phyloP scores from a whole-genome alignment of 495 filamentous ascomycete genomes.

The Aeminium ludgeri region DNA sequence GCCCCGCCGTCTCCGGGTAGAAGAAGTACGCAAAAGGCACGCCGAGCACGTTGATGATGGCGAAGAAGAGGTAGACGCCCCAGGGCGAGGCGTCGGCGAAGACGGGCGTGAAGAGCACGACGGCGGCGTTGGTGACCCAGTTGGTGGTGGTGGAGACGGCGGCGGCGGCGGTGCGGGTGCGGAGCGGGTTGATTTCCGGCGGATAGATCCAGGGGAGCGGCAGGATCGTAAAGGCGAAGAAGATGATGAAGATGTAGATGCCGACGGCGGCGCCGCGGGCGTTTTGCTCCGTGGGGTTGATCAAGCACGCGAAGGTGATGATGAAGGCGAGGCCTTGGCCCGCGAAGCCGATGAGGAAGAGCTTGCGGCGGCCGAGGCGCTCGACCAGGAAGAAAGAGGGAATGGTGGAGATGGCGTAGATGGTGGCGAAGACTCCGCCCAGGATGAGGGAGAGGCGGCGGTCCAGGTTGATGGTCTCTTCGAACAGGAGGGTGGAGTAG shows the following conservation, averaged over 20 bases:
- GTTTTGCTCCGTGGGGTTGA: too few relatives aligned
- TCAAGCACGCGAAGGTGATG: too few relatives aligned
- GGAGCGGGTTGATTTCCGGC: constrained; percentile 38
- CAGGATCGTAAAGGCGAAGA: constrained; percentile 58
- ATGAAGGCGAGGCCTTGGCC: too few relatives aligned
- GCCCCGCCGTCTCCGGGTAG: constrained; percentile 55
- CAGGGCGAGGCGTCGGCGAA: constrained; percentile 51
- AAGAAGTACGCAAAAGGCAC: constrained; percentile 61
- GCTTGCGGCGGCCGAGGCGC: constrained; percentile 37
- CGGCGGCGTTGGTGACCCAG: constrained; percentile 31
- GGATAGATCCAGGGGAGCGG: constrained; percentile 46
- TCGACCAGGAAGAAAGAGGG: constrained; percentile 48
- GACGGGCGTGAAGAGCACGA: constrained; percentile 68
- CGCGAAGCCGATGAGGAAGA: constrained; percentile 37
- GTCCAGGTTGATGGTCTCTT: constrained; percentile 37
- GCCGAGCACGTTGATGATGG: constrained; percentile 49
- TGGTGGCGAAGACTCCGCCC: too few relatives aligned
- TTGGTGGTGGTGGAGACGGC: constrained; percentile 36
- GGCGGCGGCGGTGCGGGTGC: constrained; percentile 35
- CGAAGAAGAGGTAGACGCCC: constrained; percentile 71
- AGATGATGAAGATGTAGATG: constrained; percentile 61
- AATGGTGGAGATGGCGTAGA: constrained; percentile 38
- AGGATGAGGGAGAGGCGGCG: constrained; percentile 33
- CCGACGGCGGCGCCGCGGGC: too few relatives aligned
- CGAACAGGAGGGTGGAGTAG: constrained; percentile 44